These are phyloP conservation scores for Ustilago xerochloae DNA, from an alignment of 1,284 basidiomycete genomes.

Conservation along the genomic window DNA sequence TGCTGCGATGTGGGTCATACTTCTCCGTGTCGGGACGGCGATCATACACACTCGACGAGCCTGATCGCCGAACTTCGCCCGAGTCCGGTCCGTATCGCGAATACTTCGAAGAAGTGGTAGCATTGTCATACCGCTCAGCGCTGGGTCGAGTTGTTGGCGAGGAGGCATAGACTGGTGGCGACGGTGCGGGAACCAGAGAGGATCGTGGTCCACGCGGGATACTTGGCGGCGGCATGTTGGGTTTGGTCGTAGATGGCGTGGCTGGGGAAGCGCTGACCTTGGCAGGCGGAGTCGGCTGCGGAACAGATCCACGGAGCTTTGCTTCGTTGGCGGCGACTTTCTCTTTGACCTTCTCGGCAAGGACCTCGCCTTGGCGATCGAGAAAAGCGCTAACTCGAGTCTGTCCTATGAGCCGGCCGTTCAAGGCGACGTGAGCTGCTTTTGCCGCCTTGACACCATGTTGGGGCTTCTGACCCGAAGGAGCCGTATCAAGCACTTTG, in stretches of 20 bases:
- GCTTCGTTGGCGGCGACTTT: slow-evolving; percentile 23
- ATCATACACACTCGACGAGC: background rate
- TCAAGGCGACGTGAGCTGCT: slow-evolving; percentile 25
- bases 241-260: slow-evolving; percentile 17
- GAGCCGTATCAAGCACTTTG: slow-evolving; percentile 4
- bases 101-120: background rate
- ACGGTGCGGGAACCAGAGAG: slow-evolving; percentile 2
- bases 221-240: slow-evolving; percentile 32
- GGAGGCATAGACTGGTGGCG: background rate
- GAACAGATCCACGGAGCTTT: slow-evolving; percentile 13
- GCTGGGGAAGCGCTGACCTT: slow-evolving; percentile 13
- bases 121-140: slow-evolving; percentile 3
- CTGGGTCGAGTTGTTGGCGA: slow-evolving; percentile 9
- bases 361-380: slow-evolving; percentile 35
- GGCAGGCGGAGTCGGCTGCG: background rate
- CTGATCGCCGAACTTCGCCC: slow-evolving; percentile 5
- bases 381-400: slow-evolving; percentile 20
- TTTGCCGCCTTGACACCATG: slow-evolving; percentile 46
- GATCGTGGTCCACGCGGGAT: slow-evolving; percentile 25
- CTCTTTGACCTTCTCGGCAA: slow-evolving; percentile 28
- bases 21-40: slow-evolving; percentile 13
- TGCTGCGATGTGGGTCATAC: slow-evolving; percentile 8
- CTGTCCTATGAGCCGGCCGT: slow-evolving; percentile 33
- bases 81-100: slow-evolving; percentile 2
- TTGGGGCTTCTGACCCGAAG: slow-evolving; percentile 24